Conservation (phyloP, 2,329 filamentous ascomycete genomes). For the Aspergillus awamori region DNA sequence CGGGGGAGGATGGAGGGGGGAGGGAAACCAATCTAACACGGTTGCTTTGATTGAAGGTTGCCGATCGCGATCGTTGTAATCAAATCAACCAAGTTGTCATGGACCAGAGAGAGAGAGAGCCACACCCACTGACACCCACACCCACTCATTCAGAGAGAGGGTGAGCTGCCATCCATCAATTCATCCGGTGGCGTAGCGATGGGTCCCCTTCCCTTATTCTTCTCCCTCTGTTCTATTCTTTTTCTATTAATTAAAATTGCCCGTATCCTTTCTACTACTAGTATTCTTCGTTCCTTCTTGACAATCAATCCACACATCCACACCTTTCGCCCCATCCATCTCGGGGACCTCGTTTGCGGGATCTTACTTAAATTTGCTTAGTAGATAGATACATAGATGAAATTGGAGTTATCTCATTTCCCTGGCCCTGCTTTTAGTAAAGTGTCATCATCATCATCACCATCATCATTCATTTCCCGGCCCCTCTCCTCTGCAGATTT, state of each 20-base stretch:
- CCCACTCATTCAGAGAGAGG: no score
- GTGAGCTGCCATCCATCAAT: background rate
- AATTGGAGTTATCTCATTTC: background rate
- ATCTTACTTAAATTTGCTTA: background rate
- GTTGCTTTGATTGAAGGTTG: constrained; percentile 32
- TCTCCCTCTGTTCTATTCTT: background rate
- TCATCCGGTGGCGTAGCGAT: background rate
- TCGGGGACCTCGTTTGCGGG: constrained; percentile 18
- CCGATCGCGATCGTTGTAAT: constrained; percentile 33
- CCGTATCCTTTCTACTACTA: background rate
- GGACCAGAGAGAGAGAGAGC: background rate
- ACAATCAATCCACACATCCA: background rate
- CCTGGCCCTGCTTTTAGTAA: background rate
- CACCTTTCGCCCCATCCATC: constrained; percentile 4
- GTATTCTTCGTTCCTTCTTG: background rate
- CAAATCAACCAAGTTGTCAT: constrained; percentile 12
- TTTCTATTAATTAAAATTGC: background rate
- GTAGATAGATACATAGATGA: background rate
- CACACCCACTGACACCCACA: no score
- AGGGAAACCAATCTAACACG: constrained; percentile 12
- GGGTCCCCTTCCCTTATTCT: background rate
- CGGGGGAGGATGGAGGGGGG: background rate
- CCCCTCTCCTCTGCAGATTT: background rate
- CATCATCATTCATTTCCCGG: background rate
- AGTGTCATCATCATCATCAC: background rate